Evolutionary conservation across 2,329 filamentous ascomycete genomes (phyloP).

Genomic region (Shiraia sp.): DNA sequence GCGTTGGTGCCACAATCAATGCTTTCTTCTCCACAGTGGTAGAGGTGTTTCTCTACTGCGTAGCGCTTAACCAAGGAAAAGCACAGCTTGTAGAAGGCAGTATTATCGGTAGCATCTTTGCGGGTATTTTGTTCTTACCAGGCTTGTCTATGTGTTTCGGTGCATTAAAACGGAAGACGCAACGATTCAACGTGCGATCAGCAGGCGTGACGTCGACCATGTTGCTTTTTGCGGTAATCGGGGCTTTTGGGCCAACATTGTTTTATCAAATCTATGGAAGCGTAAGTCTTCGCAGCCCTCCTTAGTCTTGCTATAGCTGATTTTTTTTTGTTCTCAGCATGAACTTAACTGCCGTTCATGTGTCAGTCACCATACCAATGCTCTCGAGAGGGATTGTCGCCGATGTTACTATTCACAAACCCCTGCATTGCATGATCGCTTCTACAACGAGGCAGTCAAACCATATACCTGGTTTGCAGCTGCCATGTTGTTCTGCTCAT

Average conservation of each 20-base stretch:
- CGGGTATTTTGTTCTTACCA: constrained; percentile 90
- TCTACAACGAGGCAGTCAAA: constrained; percentile 87
- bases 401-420: constrained; percentile 92
- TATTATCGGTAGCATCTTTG: constrained; percentile 97
- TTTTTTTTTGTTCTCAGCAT: constrained; percentile 59
- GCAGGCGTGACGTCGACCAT: constrained; percentile 97
- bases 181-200: constrained; percentile 95
- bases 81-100: constrained; percentile 92
- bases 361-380: constrained; percentile 57
- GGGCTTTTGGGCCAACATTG: constrained; percentile 90
- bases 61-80: constrained; percentile 91
- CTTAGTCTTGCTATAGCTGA: constrained; percentile 37
- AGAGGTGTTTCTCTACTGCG: constrained; percentile 96
- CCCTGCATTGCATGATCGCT: constrained; percentile 80
- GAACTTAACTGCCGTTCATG: constrained; percentile 81
- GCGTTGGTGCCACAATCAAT: constrained; percentile 93
- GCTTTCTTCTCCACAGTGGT: constrained; percentile 98
- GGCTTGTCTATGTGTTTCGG: constrained; percentile 99
- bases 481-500: constrained; percentile 83
- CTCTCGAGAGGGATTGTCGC: constrained; percentile 71
- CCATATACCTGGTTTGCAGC: constrained; percentile 93
- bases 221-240: constrained; percentile 94
- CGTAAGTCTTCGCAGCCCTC: constrained; percentile 41
- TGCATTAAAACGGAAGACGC: constrained; percentile 95
- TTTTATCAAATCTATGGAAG: constrained; percentile 99